Evolutionary conservation across 495 filamentous ascomycete species (phyloP).

Genomic region (Cercophora scortea): DNA sequence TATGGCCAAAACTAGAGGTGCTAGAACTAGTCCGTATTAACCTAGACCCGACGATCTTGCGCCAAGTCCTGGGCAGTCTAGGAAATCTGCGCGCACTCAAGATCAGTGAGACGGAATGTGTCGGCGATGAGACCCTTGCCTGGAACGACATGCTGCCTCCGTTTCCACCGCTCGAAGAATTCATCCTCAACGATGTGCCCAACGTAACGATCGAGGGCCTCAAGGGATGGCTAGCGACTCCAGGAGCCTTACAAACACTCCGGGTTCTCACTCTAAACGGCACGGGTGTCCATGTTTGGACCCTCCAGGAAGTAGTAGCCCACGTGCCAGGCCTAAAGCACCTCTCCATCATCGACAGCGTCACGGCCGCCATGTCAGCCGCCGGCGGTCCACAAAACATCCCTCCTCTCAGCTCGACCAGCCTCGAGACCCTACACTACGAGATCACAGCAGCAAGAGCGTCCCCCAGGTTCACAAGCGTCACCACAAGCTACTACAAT

Average conservation of each 20-base stretch:
- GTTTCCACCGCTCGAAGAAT: conserved; percentile 61
- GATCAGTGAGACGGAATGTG: conserved; percentile 54
- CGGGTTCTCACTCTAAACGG: conserved; percentile 53
- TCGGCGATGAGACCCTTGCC: conserved; percentile 70
- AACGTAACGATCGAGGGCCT: conserved; percentile 65
- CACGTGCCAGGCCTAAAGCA: conserved; percentile 52
- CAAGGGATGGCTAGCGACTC: conserved; percentile 46
- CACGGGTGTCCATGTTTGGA: conserved; percentile 57
- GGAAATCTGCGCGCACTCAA: conserved; percentile 62
- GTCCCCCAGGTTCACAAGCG: conserved; percentile 47
- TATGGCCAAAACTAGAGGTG: conserved; percentile 75
- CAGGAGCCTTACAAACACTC: conserved; percentile 44
- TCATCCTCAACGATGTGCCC: conserved; percentile 60
- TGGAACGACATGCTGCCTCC: conserved; percentile 51
- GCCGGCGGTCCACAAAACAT: conserved; percentile 37
- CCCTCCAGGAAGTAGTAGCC: conserved; percentile 57
- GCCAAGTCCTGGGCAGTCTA: conserved; percentile 62
- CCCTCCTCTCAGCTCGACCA: conserved; percentile 56
- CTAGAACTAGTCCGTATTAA: conserved; percentile 66
- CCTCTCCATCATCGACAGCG: conserved; percentile 59
- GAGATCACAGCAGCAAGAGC: conserved; percentile 64
- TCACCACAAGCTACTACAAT: conserved; percentile 66
- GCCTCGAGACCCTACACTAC: conserved; percentile 65
- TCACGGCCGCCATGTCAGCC: conserved; percentile 57
- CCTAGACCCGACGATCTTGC: conserved; percentile 62